A percentile compares a stretch with the other conserved stretches of the same genome.
phyloP scores from a whole-genome alignment of 2,329 filamentous ascomycete species.

The Alternaria consortialis region DNA sequence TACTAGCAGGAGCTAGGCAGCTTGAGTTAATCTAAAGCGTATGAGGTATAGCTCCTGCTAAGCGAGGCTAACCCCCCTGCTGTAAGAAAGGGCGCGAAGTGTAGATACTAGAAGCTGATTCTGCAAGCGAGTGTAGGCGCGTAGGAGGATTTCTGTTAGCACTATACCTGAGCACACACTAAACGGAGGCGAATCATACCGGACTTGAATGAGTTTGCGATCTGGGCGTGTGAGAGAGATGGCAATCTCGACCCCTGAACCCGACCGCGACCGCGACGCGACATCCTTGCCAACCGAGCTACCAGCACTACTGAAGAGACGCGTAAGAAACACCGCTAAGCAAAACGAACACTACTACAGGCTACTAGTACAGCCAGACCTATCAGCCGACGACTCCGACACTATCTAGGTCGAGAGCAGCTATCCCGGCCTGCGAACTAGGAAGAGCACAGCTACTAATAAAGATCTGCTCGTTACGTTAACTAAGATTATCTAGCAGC shows the following conservation, averaged over 20 bases:
- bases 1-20: too few species aligned
- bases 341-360: slow-evolving; percentile 11
- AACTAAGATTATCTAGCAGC: slow-evolving; percentile 13
- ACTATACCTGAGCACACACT: too few species aligned
- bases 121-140: too few species aligned
- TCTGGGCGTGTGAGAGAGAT: slow-evolving; percentile 2
- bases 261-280: not conserved
- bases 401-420: slow-evolving; percentile 12
- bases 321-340: slow-evolving; percentile 7
- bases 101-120: too few species aligned
- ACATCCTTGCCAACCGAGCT: slow-evolving; percentile 5
- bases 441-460: slow-evolving; percentile 12
- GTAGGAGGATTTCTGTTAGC: too few species aligned
- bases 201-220: slow-evolving; percentile 1
- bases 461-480: slow-evolving; percentile 13
- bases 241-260: slow-evolving; percentile 7
- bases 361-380: slow-evolving; percentile 9
- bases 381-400: slow-evolving; percentile 12
- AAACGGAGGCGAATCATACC: too few species aligned
- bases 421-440: slow-evolving; percentile 4
- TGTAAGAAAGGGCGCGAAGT: too few species aligned
- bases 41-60: too few species aligned
- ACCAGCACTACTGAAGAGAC: slow-evolving; percentile 9
- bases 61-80: too few species aligned
- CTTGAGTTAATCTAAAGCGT: too few species aligned